Evolutionary conservation across 345 rosid genomes (phyloP).

Genomic region (Punica granatum): DNA sequence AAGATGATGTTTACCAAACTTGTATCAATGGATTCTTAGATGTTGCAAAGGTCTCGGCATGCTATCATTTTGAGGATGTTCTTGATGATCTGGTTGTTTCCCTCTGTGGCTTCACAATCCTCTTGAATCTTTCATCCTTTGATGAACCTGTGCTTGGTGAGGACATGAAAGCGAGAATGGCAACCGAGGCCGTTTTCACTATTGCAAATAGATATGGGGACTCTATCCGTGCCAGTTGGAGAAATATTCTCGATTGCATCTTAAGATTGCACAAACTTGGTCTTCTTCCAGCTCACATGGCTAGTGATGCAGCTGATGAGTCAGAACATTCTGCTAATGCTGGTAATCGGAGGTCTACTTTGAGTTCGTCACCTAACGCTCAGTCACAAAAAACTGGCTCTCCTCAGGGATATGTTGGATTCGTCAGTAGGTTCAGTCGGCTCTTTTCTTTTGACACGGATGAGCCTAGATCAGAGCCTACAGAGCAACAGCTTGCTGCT

Average conservation of each 20-base stretch:
- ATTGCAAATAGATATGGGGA: constrained; percentile 96
- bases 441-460: constrained; percentile 92
- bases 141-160: constrained; percentile 99
- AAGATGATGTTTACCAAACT: constrained; percentile 85
- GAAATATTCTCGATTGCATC: constrained; percentile 93
- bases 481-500: constrained; percentile 96
- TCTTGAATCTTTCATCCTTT: constrained; percentile 67
- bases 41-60: constrained; percentile 89
- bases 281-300: constrained; percentile 95
- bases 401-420: constrained; percentile 87
- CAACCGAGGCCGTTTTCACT: constrained; percentile 88
- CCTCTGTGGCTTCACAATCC: constrained; percentile 88
- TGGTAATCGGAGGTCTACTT: constrained; percentile 65
- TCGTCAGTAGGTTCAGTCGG: constrained; percentile 99
- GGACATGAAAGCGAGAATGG: constrained; percentile 91
- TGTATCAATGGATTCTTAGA: constrained; percentile 97
- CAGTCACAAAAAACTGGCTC: constrained; percentile 57
- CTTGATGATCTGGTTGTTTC: constrained; percentile 92
- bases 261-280: constrained; percentile 92
- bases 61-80: constrained; percentile 96
- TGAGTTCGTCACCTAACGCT: constrained; percentile 61
- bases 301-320: constrained; percentile 97
- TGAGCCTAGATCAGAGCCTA: constrained; percentile 95
- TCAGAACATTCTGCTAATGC: constrained; percentile 73
- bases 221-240: constrained; percentile 87